Evolutionary conservation across 208 protist species (phyloP).

Genomic region (Trypanosoma congolense): DNA sequence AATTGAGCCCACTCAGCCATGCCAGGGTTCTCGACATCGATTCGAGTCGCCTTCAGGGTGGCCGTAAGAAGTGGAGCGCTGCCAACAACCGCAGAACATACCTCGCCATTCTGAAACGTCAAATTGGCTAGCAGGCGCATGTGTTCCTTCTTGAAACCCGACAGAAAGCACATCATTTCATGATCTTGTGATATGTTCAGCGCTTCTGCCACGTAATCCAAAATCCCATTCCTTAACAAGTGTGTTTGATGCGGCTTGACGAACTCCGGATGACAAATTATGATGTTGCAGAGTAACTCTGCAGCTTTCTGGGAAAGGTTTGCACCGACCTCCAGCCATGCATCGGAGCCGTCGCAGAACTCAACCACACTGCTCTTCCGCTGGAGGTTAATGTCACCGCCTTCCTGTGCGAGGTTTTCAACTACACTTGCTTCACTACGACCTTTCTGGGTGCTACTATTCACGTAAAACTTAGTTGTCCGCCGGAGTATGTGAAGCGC

Average conservation of each 20-base stretch:
- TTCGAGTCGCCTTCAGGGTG: slow-evolving; percentile 62
- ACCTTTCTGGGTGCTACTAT: neutral
- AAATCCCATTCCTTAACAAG: slow-evolving; percentile 40
- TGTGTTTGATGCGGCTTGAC: slow-evolving; percentile 50
- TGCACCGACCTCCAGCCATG: slow-evolving; percentile 69
- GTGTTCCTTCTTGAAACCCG: slow-evolving; percentile 73
- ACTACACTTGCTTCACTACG: neutral
- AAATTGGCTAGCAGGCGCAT: slow-evolving; percentile 77
- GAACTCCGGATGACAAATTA: slow-evolving; percentile 38
- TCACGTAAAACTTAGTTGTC: slow-evolving; percentile 18
- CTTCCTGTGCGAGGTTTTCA: neutral
- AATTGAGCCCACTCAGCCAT: slow-evolving; percentile 89
- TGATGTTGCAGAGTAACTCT: slow-evolving; percentile 55
- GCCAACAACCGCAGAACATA: slow-evolving; percentile 29
- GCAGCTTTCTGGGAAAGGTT: slow-evolving; percentile 46
- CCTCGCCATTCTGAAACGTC: slow-evolving; percentile 36
- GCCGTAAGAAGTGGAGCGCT: slow-evolving; percentile 41
- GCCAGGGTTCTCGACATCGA: slow-evolving; percentile 87
- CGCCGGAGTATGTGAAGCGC: slow-evolving; percentile 43
- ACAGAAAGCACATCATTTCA: slow-evolving; percentile 69
- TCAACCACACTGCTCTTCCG: slow-evolving; percentile 78
- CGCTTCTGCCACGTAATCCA: slow-evolving; percentile 53
- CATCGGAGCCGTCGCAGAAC: slow-evolving; percentile 59
- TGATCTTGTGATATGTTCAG: slow-evolving; percentile 62
- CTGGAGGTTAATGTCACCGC: slow-evolving; percentile 12